phyloP scores from a whole-genome alignment of 805 yeast genomes.

The Henningerozyma blattae region DNA sequence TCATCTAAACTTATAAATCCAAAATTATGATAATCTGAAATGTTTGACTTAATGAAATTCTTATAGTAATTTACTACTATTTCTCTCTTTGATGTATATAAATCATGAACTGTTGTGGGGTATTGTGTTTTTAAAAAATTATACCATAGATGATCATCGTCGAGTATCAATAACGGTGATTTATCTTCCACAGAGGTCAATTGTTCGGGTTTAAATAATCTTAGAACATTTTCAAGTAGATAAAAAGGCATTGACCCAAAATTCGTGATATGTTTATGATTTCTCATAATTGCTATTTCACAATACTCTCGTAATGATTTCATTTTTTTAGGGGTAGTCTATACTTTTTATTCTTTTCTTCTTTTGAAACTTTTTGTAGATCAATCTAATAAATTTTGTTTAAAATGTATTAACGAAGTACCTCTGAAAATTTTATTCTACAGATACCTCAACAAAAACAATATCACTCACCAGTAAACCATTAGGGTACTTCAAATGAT shows the following conservation, averaged over 20 bases:
- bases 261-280: constrained; percentile 14
- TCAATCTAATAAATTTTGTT: too few relatives aligned
- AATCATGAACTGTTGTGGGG: constrained; percentile 24
- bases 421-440: too few relatives aligned
- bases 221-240: constrained; percentile 20
- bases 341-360: too few relatives aligned
- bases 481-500: too few relatives aligned
- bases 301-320: constrained; percentile 13
- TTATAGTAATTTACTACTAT: constrained; percentile 13
- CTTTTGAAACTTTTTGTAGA: too few relatives aligned
- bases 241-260: constrained; percentile 24
- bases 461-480: too few relatives aligned
- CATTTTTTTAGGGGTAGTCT: too few relatives aligned
- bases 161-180: constrained; percentile 25
- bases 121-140: constrained; percentile 22
- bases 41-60: constrained; percentile 4
- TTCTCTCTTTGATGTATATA: constrained; percentile 18
- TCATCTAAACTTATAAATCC: constrained; percentile 6
- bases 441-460: too few relatives aligned
- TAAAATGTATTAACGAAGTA: too few relatives aligned
- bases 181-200: constrained; percentile 21
- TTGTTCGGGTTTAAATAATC: constrained; percentile 22
- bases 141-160: constrained; percentile 29
- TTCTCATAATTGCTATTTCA: constrained; percentile 15
- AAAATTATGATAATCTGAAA: constrained; percentile 4